These are phyloP conservation scores for Medicago arabica DNA, from an alignment of 306 rosid genomes.

Conservation along the genomic window DNA sequence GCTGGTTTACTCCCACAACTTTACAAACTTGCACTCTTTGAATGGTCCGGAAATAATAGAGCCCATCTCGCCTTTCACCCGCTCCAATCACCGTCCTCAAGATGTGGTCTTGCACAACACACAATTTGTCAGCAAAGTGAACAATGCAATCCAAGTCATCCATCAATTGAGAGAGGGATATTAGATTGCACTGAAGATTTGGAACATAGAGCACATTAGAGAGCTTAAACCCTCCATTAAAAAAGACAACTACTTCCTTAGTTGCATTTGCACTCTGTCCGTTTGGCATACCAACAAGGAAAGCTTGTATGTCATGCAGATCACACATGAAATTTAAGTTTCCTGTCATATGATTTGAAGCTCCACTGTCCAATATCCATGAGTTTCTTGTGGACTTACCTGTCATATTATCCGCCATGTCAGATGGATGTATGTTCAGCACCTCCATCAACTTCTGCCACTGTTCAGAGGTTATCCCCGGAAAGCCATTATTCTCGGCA, in stretches of 20 bases:
- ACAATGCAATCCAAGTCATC: neutral
- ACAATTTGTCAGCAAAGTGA: neutral
- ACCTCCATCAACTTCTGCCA: neutral
- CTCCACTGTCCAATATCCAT: neutral
- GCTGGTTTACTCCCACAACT: neutral
- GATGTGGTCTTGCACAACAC: neutral
- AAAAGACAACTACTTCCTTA: neutral
- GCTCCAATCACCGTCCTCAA: conserved; percentile 1
- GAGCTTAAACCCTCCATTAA: neutral
- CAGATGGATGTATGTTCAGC: neutral
- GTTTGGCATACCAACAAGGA: neutral
- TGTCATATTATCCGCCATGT: neutral
- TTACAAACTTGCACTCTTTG: neutral
- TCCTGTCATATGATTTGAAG: neutral
- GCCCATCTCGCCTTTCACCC: neutral
- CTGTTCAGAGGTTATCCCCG: neutral
- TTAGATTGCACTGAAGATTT: neutral
- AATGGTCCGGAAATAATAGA: neutral
- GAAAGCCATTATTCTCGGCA: neutral
- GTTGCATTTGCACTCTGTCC: neutral
- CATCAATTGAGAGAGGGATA: neutral
- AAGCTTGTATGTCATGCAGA: neutral
- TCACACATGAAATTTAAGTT: neutral
- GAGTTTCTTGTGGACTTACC: neutral
- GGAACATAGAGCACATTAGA: neutral